Evolutionary conservation across 768 basidiomycete species (phyloP), one percentile per base, ranked within the genome.

Genomic region (Pseudohyphozyma bogoriensis): DNA sequence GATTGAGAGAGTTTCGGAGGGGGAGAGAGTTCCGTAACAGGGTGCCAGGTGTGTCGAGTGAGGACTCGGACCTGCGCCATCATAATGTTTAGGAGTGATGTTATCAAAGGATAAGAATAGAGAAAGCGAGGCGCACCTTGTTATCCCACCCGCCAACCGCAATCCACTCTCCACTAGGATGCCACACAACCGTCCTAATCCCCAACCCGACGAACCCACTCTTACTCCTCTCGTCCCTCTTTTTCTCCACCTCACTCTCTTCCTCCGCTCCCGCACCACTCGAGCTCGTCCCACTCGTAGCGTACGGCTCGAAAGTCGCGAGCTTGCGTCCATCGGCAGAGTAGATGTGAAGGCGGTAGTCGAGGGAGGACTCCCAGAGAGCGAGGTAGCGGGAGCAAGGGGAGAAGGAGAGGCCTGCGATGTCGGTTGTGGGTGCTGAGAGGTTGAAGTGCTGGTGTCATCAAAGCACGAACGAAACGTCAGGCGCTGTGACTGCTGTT

Each of bases 331-430:
- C 75, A 42, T 72, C 55, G 0, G 73, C 73, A 0, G 72, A 70
- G 56, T 73, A 69, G 49, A 76, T 61, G 46, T 73, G 68, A 6
- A 76, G 45, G 18, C 68, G 64, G 60, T 73, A 75, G 4, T 73
- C 71, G 3, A 74, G 65, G 22, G 54, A 24, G n/a, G 56, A 54
- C 32, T 75, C 74, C 70, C 71, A 73, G 13, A 72, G 66, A 0
- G 73, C 73, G 22, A 77, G 42, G 62, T 72, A 77, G 46, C 67
- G 63, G 0, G 74, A 74, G 59, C 72, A 73, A 0, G 75, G 75
- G 24, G 70, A 72, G 73, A 73, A 76, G 16, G 63, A 53, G 13
- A 76, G 51, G 29, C 69, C 70, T 51, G 71, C 71, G 4, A 71
- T 68, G 52, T 76, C 73, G n/a, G 56, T 65, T 3, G 74, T 71